These are phyloP conservation scores for Boletellus sp. DNA, from an alignment of 768 basidiomycete species.

Conservation along the genomic window DNA sequence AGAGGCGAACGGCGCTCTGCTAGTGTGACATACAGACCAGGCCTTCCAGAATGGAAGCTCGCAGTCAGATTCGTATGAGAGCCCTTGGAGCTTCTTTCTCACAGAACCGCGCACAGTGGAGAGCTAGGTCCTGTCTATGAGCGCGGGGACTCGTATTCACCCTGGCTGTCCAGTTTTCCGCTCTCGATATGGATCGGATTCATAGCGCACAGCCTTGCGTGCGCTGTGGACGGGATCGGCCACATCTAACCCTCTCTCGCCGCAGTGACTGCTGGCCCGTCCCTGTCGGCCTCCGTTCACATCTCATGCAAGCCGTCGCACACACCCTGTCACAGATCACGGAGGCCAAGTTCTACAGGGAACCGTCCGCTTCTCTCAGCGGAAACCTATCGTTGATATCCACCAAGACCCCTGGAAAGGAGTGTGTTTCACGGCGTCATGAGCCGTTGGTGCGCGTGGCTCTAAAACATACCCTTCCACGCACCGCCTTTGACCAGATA, in stretches of 20 bases:
- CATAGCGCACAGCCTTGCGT: conserved; percentile 2
- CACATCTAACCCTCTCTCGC: not conserved
- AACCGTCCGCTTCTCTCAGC: not conserved
- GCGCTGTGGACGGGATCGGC: not conserved
- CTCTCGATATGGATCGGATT: conserved; percentile 9
- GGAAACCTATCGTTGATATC: not conserved
- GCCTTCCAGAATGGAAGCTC: conserved; percentile 13
- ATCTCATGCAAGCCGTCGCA: not conserved
- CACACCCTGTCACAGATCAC: not conserved
- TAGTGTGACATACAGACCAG: not conserved
- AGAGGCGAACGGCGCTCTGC: conserved; percentile 21
- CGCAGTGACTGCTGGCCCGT: not conserved
- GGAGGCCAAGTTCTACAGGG: not conserved
- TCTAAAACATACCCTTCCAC: not conserved
- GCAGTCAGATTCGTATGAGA: not conserved
- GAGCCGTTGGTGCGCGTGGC: not conserved
- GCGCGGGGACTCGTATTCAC: not conserved
- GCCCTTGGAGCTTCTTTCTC: conserved; percentile 3
- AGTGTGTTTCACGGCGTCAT: not conserved
- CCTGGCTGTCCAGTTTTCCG: conserved; percentile 7
- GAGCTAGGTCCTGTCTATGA: not conserved
- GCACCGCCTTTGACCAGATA: not conserved
- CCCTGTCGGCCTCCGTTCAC: not conserved
- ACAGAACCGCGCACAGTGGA: conserved; percentile 3
- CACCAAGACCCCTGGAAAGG: not conserved